Conservation (phyloP, 2,329 filamentous ascomycete species). For the Fusarium nodosum region DNA sequence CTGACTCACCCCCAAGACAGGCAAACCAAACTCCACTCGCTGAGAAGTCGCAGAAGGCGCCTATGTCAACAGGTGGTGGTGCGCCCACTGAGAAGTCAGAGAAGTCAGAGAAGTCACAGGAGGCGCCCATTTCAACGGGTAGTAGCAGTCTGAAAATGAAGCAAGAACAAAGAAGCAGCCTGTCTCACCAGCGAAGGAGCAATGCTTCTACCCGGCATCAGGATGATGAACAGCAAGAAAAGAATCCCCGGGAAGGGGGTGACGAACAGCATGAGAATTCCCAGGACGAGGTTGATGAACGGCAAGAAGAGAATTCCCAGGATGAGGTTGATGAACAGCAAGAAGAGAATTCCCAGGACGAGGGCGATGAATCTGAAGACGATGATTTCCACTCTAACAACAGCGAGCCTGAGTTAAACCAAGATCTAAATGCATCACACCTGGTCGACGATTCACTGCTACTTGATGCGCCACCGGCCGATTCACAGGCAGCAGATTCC, state of each 20-base stretch:
- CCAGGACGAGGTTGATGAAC: too few species aligned
- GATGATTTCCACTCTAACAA: background rate
- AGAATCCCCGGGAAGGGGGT: background rate
- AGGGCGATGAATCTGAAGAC: background rate
- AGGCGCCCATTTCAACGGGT: background rate
- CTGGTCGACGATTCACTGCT: slow-evolving; percentile 40
- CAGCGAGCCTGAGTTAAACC: slow-evolving; percentile 3
- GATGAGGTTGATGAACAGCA: background rate
- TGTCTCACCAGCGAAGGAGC: background rate
- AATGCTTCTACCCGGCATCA: background rate
- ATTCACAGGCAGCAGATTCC: slow-evolving; percentile 6
- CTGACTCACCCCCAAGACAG: slow-evolving; percentile 7
- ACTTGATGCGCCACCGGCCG: slow-evolving; percentile 28
- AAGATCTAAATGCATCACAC: slow-evolving; percentile 1
- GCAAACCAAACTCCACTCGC: background rate
- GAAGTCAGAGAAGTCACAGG: background rate
- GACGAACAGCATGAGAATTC: background rate
- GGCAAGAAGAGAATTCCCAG: background rate
- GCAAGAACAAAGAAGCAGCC: slow-evolving; percentile 1
- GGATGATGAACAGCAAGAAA: background rate
- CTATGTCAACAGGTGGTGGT: background rate
- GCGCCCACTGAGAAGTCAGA: background rate
- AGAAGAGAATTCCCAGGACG: background rate
- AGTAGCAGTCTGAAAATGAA: background rate
- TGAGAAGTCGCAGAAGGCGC: background rate